Percentiles rank a stretch among this genome's conserved stretches.
Evolutionary conservation across 768 basidiomycete genomes (phyloP).

Genomic region (Boletellus ananas): DNA sequence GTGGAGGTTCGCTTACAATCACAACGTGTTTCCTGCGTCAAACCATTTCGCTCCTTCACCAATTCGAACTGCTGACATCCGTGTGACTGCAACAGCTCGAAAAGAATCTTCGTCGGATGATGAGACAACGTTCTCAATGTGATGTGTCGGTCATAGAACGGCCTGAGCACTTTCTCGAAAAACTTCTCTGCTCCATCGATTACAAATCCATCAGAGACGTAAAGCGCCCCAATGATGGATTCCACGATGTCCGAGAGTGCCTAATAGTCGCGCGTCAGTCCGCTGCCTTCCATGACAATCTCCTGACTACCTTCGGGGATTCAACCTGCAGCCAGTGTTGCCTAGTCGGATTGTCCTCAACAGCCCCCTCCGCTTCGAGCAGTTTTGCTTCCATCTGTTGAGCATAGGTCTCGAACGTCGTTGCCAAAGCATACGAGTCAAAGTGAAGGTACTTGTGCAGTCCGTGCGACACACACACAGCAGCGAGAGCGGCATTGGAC

Average conservation of each 20-base stretch:
- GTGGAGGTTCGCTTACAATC: slow-evolving; percentile 41
- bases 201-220: slow-evolving; percentile 70
- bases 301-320: slow-evolving; percentile 62
- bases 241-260: slow-evolving; percentile 77
- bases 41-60: slow-evolving; percentile 44
- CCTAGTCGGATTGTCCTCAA: slow-evolving; percentile 50
- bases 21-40: slow-evolving; percentile 39
- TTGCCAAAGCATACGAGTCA: slow-evolving; percentile 50
- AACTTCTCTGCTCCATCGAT: slow-evolving; percentile 57
- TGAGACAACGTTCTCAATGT: slow-evolving; percentile 67
- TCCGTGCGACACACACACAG: slow-evolving; percentile 67
- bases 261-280: slow-evolving; percentile 35
- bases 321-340: slow-evolving; percentile 80
- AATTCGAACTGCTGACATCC: slow-evolving; percentile 67
- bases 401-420: slow-evolving; percentile 52
- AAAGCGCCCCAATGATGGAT: slow-evolving; percentile 74
- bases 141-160: slow-evolving; percentile 77
- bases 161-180: slow-evolving; percentile 65
- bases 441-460: slow-evolving; percentile 59
- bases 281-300: neutral
- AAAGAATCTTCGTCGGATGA: slow-evolving; percentile 73
- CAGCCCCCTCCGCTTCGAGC: slow-evolving; percentile 45
- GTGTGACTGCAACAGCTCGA: slow-evolving; percentile 68
- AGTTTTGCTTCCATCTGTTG: slow-evolving; percentile 44
- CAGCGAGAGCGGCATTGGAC: slow-evolving; percentile 72